A percentile compares a stretch with the other conserved stretches of the same genome.
Conservation (phyloP, 1,139 yeast genomes). For the Candida neerlandica region DNA sequence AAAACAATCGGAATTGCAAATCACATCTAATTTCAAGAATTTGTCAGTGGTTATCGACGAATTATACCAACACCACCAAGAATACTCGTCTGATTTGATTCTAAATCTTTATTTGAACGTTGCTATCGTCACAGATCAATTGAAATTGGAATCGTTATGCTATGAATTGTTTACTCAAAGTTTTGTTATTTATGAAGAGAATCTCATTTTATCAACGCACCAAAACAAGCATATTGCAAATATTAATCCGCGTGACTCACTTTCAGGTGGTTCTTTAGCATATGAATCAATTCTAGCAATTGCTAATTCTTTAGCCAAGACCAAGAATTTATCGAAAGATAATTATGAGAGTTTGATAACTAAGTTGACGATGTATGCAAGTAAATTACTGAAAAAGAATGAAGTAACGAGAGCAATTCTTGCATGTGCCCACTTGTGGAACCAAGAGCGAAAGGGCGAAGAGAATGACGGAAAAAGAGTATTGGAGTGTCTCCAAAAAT, state of each 20-base stretch:
- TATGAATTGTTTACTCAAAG: constrained; percentile 91
- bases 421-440: constrained; percentile 86
- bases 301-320: constrained; percentile 62
- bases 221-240: constrained; percentile 19
- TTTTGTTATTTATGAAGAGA: constrained; percentile 85
- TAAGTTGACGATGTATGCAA: constrained; percentile 83
- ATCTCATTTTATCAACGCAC: constrained; percentile 33
- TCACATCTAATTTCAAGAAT: constrained; percentile 66
- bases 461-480: constrained; percentile 38
- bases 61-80: constrained; percentile 54
- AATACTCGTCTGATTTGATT: constrained; percentile 50
- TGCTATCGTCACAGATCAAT: constrained; percentile 77
- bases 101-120: constrained; percentile 55
- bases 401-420: constrained; percentile 79
- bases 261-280: constrained; percentile 41
- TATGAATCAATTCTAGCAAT: constrained; percentile 47
- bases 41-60: constrained; percentile 74
- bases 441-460: constrained; percentile 12
- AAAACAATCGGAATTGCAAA: constrained; percentile 25
- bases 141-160: constrained; percentile 55
- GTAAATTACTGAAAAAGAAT: constrained; percentile 70
- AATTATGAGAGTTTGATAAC: constrained; percentile 82
- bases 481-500: constrained; percentile 55
- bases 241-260: constrained; percentile 40
- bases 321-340: constrained; percentile 59